Conservation (phyloP, 164 flowering plant genomes). For the Brasenia schreberi region DNA sequence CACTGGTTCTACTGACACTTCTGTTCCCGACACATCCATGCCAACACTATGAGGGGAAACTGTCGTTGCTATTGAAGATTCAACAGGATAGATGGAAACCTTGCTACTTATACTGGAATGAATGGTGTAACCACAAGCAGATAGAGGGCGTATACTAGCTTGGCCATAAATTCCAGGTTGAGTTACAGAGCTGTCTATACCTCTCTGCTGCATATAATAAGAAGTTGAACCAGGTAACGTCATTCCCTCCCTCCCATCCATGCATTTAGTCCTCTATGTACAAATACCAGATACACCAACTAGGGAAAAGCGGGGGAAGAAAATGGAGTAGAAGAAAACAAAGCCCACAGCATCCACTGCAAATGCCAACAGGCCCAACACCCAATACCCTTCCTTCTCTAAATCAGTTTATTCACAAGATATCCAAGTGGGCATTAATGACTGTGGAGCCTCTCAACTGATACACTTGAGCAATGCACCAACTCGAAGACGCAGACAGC, state of each 20-base stretch:
- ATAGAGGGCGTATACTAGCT: constrained; percentile 25
- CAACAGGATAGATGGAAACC: constrained; percentile 34
- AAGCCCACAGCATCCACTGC: too few species aligned
- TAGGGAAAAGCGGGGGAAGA: too few species aligned
- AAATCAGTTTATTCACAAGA: too few species aligned
- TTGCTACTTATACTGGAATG: constrained; percentile 29
- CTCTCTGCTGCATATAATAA: constrained; percentile 52
- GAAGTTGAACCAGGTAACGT: constrained; percentile 44
- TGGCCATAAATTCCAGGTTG: constrained; percentile 37
- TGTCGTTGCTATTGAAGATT: constrained; percentile 23
- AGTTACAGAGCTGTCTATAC: constrained; percentile 32
- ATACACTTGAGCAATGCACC: too few species aligned
- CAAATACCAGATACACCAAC: too few species aligned
- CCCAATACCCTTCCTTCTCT: too few species aligned
- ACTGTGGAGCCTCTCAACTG: too few species aligned
- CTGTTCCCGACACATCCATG: constrained; percentile 18
- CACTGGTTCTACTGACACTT: constrained; percentile 31
- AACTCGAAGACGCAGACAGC: too few species aligned
- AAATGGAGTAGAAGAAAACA: too few species aligned
- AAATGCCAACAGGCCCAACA: too few species aligned
- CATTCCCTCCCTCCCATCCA: constrained; percentile 90
- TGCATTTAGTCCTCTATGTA: constrained; percentile 40
- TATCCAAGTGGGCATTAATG: too few species aligned
- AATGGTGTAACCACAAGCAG: constrained; percentile 22
- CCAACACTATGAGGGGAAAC: constrained; percentile 35